phyloP scores from a whole-genome alignment of 768 basidiomycete genomes.

The Leccinum broughii region DNA sequence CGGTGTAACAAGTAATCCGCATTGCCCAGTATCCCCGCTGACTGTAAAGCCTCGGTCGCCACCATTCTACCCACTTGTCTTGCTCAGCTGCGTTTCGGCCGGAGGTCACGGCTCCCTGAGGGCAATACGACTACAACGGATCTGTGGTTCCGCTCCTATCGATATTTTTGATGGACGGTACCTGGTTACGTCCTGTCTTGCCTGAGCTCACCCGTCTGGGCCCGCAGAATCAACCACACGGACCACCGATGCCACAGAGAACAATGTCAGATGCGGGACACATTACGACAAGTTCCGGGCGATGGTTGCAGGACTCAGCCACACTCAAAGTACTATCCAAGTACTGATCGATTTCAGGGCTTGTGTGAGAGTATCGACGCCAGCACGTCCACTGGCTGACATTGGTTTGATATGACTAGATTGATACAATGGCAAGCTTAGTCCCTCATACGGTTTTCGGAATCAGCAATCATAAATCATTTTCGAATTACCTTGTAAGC shows the following conservation, averaged over 20 bases:
- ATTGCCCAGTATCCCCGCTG: neutral
- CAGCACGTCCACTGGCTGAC: neutral
- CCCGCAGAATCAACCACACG: neutral
- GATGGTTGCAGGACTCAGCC: neutral
- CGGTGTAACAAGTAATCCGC: no score
- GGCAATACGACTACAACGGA: neutral
- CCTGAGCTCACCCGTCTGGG: neutral
- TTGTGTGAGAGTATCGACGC: neutral
- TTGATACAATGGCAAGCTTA: neutral
- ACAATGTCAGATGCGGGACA: neutral
- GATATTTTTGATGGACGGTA: neutral
- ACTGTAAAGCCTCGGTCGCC: neutral
- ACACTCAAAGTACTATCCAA: neutral
- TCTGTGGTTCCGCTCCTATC: neutral
- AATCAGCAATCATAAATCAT: neutral
- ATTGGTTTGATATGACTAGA: neutral
- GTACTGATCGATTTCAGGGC: neutral
- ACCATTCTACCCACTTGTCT: neutral
- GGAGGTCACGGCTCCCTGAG: neutral
- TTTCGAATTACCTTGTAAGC: neutral
- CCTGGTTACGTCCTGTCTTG: neutral
- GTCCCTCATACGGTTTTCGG: neutral
- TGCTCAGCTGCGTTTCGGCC: conserved; percentile 5
- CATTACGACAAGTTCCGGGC: neutral
- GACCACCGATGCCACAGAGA: neutral